Evolutionary conservation across 2,329 filamentous ascomycete species (phyloP).

Genomic region (Penicillium janthinellum): DNA sequence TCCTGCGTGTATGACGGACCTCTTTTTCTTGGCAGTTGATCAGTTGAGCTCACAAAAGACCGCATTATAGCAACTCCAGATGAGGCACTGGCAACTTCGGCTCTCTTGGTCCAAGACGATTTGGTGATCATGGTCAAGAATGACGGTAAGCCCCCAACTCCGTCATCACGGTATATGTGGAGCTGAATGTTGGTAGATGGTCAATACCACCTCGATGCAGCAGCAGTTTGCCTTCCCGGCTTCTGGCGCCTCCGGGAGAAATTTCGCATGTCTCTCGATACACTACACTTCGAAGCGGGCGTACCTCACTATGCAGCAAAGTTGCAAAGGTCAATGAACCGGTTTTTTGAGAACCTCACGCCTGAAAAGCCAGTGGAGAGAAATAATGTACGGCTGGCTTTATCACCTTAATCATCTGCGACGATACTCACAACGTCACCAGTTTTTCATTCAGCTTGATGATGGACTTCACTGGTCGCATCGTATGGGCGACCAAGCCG

Average conservation of each 20-base stretch:
- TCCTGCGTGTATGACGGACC: background rate
- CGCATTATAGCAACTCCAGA: background rate
- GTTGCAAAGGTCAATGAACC: background rate
- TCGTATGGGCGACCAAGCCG: conserved; percentile 20
- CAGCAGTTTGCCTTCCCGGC: background rate
- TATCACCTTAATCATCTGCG: background rate
- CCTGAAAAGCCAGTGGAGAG: background rate
- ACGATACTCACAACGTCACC: background rate
- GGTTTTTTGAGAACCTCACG: background rate
- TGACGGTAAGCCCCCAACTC: background rate
- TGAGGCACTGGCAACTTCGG: background rate
- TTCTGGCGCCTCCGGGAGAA: background rate
- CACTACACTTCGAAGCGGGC: background rate
- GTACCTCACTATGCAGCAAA: background rate
- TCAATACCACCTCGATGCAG: background rate
- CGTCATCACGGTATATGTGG: background rate
- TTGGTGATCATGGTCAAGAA: background rate
- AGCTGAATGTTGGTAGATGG: background rate
- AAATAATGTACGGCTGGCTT: background rate
- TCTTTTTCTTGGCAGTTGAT: background rate
- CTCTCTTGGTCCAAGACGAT: background rate
- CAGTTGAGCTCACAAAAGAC: background rate
- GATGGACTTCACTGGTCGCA: conserved; percentile 23
- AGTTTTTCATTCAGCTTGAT: conserved; percentile 22
- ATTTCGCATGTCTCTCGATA: background rate